Evolutionary conservation across 1,284 basidiomycete genomes (phyloP), one percentile per base, ranked within the genome.

Genomic region (Exobasidium rhododendri): DNA sequence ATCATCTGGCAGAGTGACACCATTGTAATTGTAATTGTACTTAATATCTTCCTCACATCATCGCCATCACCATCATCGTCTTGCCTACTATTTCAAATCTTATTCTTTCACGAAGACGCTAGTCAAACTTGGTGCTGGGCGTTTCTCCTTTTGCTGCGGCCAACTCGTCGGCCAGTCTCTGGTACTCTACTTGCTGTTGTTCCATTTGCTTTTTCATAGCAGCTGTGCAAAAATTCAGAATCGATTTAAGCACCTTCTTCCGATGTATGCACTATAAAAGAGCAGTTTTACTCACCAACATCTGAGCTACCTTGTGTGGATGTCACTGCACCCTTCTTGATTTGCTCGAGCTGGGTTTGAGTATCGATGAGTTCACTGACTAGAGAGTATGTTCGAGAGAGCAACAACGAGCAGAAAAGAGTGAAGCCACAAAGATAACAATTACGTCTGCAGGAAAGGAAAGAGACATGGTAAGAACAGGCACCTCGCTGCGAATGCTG

Each of bases 311-410:
- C 44, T n/a, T 10, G 7, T 13, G 51, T 54, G 5, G 22, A 14
- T 10, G 7, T 13, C 3, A n/a, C 26, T 11, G 5, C 86, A 70
- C 85, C 83, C 72, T 87, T 85, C 83, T 93, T 47, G 7, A 28
- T 28, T 32, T 58, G 40, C n/a, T 86, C 87, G 75, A 91, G 91
- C 75, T 91, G 86, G 74, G 94, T 92, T 81, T 94, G 91, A 1
- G 88, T 86, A 72, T 91, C 87, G 73, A 96, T 90, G 65, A 96
- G 88, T 80, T 96, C 91, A 70, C 93, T 86, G 60, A 91, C 86
- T 78, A 97, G 90, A 81, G 89, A 89, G 83, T 94, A 94, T 3
- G 90, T 92, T 72, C 93, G 88, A 6, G 92, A 89, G 69, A 97
- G 87, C 72, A 96, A 89, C 65, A 79, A 56, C 66, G 74, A 75